Conservation (phyloP, 1,139 yeast genomes). For the Saccharomyces hybrid region DNA sequence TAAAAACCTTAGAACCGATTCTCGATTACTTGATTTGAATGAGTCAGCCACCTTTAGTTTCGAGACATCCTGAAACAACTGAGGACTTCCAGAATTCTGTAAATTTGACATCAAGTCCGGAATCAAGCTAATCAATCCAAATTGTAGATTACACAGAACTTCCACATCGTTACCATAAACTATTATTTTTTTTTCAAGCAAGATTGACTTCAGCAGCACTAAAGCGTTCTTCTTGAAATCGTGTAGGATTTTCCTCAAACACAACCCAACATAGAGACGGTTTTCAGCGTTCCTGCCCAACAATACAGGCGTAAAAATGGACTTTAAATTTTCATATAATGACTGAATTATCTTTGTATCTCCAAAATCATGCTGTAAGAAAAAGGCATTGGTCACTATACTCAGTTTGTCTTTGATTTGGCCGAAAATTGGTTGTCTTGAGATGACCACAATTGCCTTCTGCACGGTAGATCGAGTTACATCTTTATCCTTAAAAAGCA, state of each 20-base stretch:
- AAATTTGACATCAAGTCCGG: conserved; percentile 71
- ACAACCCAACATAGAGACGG: conserved; percentile 67
- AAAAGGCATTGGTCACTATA: conserved; percentile 80
- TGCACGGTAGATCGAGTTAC: conserved; percentile 86
- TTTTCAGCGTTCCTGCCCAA: conserved; percentile 46
- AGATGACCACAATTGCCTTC: conserved; percentile 81
- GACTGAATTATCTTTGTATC: conserved; percentile 63
- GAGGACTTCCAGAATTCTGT: conserved; percentile 75
- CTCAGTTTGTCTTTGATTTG: conserved; percentile 85
- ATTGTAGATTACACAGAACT: conserved; percentile 69
- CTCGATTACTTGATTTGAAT: conserved; percentile 68
- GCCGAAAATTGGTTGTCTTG: conserved; percentile 78
- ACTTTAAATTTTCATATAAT: conserved; percentile 64
- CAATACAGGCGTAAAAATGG: conserved; percentile 45
- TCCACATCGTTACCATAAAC: conserved; percentile 81
- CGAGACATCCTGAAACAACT: conserved; percentile 50
- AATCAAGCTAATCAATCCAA: conserved; percentile 50
- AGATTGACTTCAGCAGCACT: conserved; percentile 63
- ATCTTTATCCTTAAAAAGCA: conserved; percentile 52
- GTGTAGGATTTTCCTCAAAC: conserved; percentile 57
- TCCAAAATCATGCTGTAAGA: conserved; percentile 67
- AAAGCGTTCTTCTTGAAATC: conserved; percentile 57
- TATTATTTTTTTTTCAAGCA: conserved; percentile 63
- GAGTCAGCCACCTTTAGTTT: conserved; percentile 55
- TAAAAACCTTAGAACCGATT: conserved; percentile 67